phyloP scores from a whole-genome alignment of 2,329 filamentous ascomycete species.

The Colletotrichum somersetense region DNA sequence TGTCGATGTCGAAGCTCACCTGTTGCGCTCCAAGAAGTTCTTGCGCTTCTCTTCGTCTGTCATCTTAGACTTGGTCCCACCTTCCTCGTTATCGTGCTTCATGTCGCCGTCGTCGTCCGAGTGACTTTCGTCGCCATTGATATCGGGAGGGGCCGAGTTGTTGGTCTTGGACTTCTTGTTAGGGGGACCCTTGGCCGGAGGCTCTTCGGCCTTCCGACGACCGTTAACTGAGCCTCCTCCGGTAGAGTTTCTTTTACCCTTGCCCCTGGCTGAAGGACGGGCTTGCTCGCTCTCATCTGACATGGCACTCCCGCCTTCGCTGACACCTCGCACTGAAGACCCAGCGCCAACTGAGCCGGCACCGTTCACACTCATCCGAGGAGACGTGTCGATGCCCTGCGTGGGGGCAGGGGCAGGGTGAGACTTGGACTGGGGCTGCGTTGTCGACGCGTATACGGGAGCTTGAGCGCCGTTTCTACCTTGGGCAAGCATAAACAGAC shows the following conservation, averaged over 20 bases:
- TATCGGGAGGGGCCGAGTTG: slow-evolving; percentile 51
- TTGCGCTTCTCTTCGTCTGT: slow-evolving; percentile 98
- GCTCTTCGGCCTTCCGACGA: slow-evolving; percentile 82
- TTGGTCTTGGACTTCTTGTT: slow-evolving; percentile 79
- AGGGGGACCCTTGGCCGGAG: slow-evolving; percentile 70
- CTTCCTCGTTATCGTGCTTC: slow-evolving; percentile 62
- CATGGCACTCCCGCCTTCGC: slow-evolving; percentile 75
- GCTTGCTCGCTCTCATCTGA: slow-evolving; percentile 80
- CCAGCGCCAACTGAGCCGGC: slow-evolving; percentile 53
- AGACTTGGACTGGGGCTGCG: slow-evolving; percentile 62
- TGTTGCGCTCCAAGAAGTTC: slow-evolving; percentile 96
- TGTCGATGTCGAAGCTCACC: slow-evolving; percentile 68
- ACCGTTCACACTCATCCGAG: slow-evolving; percentile 65
- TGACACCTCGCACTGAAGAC: slow-evolving; percentile 66
- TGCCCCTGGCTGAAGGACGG: slow-evolving; percentile 74
- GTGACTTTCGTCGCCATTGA: slow-evolving; percentile 48
- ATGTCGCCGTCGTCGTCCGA: slow-evolving; percentile 66
- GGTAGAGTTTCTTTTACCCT: slow-evolving; percentile 75
- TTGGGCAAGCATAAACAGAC: slow-evolving; percentile 89
- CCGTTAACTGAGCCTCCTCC: slow-evolving; percentile 66
- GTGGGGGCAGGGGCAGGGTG: slow-evolving; percentile 58
- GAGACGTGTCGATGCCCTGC: slow-evolving; percentile 58
- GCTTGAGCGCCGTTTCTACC: slow-evolving; percentile 72
- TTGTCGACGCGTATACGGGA: slow-evolving; percentile 61
- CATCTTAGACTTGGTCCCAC: slow-evolving; percentile 81